These are phyloP conservation scores for Naegleria lovaniensis DNA, from an alignment of 208 protist species.

Conservation along the genomic window DNA sequence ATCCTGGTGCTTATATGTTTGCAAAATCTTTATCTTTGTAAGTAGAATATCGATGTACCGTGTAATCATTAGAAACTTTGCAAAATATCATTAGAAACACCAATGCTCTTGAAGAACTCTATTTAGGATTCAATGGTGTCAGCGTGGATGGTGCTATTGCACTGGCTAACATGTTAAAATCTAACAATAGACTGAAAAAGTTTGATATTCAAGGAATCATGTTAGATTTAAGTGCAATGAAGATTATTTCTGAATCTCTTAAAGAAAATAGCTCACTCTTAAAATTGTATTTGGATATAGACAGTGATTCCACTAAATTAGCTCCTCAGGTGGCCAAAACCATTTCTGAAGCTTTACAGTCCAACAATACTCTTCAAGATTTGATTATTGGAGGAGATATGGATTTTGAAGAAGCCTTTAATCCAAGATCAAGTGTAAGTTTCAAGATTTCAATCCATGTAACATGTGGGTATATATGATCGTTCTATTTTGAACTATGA, in stretches of 20 bases:
- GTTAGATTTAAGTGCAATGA: neutral
- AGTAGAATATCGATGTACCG: neutral
- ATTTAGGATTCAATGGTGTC: slow-evolving; percentile 12
- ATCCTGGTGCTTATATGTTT: neutral
- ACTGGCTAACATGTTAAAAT: neutral
- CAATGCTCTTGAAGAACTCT: neutral
- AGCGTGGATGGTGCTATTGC: neutral
- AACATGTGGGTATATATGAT: too few species aligned
- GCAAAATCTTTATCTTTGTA: neutral
- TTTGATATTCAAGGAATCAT: slow-evolving; percentile 32
- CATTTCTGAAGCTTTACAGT: neutral
- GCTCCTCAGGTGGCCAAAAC: neutral
- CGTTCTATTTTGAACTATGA: too few species aligned
- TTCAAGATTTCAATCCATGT: too few species aligned
- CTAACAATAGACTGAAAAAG: neutral
- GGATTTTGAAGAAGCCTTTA: slow-evolving; percentile 2
- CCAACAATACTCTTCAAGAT: slow-evolving; percentile 9
- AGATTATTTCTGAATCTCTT: neutral
- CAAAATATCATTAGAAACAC: neutral
- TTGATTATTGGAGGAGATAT: slow-evolving; percentile 13
- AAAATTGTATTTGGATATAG: slow-evolving; percentile 11
- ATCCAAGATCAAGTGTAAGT: neutral
- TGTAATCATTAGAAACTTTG: too few species aligned
- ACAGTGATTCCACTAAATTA: neutral
- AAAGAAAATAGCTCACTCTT: slow-evolving; percentile 4